Percentiles rank a stretch among this genome's conserved stretches.
phyloP scores from a whole-genome alignment of 225 moss, liverwort and hornwort species.

The Polytrichum formosum region DNA sequence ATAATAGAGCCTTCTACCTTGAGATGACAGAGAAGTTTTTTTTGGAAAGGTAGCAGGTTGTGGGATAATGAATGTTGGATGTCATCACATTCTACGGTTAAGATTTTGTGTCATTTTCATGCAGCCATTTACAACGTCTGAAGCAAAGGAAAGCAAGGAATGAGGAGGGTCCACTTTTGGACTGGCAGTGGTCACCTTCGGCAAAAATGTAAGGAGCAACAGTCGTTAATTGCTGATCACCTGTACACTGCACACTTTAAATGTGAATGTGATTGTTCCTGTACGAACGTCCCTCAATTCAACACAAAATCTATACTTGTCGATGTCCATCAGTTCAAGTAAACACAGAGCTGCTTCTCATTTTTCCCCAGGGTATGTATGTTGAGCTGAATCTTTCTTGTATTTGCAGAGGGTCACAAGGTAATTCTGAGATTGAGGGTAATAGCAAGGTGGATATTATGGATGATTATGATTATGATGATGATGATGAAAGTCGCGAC shows the following conservation, averaged over 20 bases:
- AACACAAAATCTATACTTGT: too few species aligned
- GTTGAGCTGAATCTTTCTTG: neutral
- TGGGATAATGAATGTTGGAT: too few species aligned
- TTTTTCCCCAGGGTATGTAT: too few species aligned
- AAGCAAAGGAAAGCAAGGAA: slow-evolving; percentile 22
- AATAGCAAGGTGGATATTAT: slow-evolving; percentile 36
- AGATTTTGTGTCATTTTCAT: slow-evolving; percentile 5
- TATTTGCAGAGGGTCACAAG: slow-evolving; percentile 38
- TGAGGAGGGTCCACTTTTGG: slow-evolving; percentile 26
- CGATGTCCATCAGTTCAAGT: too few species aligned
- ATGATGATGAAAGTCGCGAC: slow-evolving; percentile 44
- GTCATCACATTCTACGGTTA: neutral
- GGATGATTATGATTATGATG: slow-evolving; percentile 47
- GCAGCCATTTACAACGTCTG: slow-evolving; percentile 26
- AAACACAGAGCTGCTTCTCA: too few species aligned
- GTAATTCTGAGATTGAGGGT: slow-evolving; percentile 26
- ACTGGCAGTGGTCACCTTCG: slow-evolving; percentile 29
- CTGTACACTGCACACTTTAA: too few species aligned
- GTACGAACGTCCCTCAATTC: too few species aligned
- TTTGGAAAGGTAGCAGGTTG: too few species aligned
- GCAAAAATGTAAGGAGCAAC: slow-evolving; percentile 25
- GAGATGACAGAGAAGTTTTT: too few species aligned
- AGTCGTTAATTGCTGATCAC: neutral
- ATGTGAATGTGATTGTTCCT: too few species aligned
- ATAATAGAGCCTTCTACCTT: too few species aligned